Evolutionary conservation across 2,329 filamentous ascomycete species (phyloP).

Genomic region (Colletotrichum coccodes): DNA sequence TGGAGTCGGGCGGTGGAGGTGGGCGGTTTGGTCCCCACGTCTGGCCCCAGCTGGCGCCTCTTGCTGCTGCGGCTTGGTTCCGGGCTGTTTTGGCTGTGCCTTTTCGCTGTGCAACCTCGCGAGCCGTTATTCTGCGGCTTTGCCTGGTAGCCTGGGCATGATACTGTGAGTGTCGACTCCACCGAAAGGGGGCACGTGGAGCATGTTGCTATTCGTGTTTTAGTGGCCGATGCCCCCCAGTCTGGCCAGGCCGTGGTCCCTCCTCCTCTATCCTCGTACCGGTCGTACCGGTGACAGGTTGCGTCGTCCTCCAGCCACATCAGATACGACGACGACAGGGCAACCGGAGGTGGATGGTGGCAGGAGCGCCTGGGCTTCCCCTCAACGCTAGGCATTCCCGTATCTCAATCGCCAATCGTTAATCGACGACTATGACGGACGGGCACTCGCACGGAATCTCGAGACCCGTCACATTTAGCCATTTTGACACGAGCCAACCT

Average conservation of each 20-base stretch:
- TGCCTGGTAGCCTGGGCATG: neutral
- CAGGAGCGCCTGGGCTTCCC: neutral
- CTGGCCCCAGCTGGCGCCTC: neutral
- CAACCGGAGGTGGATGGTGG: neutral
- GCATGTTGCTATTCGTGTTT: constrained; percentile 33
- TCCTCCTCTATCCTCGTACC: constrained; percentile 12
- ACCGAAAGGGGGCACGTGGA: constrained; percentile 25
- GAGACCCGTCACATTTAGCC: constrained; percentile 17
- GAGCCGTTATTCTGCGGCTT: neutral
- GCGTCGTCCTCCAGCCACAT: constrained; percentile 23
- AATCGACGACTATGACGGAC: neutral
- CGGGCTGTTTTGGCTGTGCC: constrained; percentile 15
- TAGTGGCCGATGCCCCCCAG: constrained; percentile 6
- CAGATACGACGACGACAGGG: constrained; percentile 18
- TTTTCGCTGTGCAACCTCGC: neutral
- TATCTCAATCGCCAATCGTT: neutral
- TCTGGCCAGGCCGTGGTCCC: neutral
- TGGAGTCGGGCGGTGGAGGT: neutral
- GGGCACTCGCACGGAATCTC: constrained; percentile 10
- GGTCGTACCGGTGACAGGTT: neutral
- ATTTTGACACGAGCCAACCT: constrained; percentile 18
- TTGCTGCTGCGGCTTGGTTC: neutral
- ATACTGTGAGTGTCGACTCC: constrained; percentile 10
- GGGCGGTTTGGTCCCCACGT: neutral
- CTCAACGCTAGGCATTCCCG: neutral